Base-by-base conservation (phyloP, 352 stramenopile species). In the Hyaloperonospora brassicae region DNA sequence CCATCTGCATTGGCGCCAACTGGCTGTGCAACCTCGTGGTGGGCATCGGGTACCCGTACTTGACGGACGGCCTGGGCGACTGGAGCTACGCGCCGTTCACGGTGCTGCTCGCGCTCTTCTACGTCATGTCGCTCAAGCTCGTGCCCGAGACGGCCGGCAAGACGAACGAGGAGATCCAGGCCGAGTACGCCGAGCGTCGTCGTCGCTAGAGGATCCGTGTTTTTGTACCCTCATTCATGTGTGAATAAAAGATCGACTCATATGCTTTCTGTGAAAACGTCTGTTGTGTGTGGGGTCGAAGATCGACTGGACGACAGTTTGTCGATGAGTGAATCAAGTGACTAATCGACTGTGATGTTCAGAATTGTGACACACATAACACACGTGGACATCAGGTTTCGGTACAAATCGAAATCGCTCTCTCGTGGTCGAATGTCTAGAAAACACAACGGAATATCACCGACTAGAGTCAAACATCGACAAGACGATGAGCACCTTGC, bases 91-190 rank as follows among this genome's bases (percentile, higher is more conserved):
- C 67, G 17, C 59, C 70, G 1, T 76, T 81, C 62, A 61, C 70
- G 22, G 41, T 51, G 4, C 41, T 58, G 48, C 68, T 83, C 27
- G n/a, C 63, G 17, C 51, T 66, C 21, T 81, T 84, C 50, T 71
- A 69, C 48, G 52, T 69, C 30, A 54, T 73, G 24, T 68, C 72
- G 34, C 70, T 68, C 47, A 67, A 72, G 50, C 48, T 73, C n/a
- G 68, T 83, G 35, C 72, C 70, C 3, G 72, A 81, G 50, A 84
- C 75, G 12, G 55, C 59, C 0, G 62, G 72, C 45, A 82, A 84
- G 59, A 76, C 72, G 12, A 77, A 75, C 51, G 68, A 76, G 22
- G 68, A 83, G 56, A 79, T 85, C 42, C 71, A 73, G 50, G 50
- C 59, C 25, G 66, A 79, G 57, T 80, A 74, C 61, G 57, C 64